A percentile compares a stretch with the other conserved stretches of the same genome.
phyloP scores from a whole-genome alignment of 2,329 filamentous ascomycete genomes.

The Trichoderma brevicompactum region DNA sequence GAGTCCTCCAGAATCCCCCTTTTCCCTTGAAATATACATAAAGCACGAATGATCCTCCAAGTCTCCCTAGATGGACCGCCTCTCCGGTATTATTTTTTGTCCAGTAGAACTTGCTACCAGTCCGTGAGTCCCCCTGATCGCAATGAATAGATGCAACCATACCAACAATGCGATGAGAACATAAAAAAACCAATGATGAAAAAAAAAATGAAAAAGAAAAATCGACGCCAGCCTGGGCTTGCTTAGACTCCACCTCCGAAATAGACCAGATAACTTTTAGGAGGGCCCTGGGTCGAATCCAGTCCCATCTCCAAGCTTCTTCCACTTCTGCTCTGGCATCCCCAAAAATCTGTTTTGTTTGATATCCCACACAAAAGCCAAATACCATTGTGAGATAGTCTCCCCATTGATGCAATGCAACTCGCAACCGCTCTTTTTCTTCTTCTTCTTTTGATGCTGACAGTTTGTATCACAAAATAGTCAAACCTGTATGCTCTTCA shows the following conservation, averaged over 20 bases:
- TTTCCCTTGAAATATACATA: conserved; percentile 29
- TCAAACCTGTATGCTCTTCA: background rate
- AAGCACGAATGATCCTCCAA: conserved; percentile 21
- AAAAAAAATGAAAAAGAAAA: conserved; percentile 28
- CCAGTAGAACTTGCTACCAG: conserved; percentile 12
- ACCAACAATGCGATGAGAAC: conserved; percentile 32
- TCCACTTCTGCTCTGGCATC: background rate
- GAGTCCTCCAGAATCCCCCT: conserved; percentile 9
- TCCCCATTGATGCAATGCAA: background rate
- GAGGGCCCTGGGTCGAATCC: conserved; percentile 41
- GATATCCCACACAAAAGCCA: background rate
- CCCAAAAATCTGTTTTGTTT: background rate
- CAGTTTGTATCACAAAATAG: background rate
- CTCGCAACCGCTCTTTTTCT: background rate
- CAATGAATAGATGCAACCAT: conserved; percentile 30
- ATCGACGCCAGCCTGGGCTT: conserved; percentile 31
- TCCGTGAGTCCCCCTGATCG: conserved; percentile 14
- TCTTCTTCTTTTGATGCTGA: background rate
- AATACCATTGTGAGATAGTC: background rate
- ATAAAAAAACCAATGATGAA: conserved; percentile 18
- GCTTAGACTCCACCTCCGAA: conserved; percentile 32
- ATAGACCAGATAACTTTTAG: conserved; percentile 33
- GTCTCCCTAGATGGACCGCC: conserved; percentile 11
- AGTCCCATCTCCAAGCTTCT: conserved; percentile 35
- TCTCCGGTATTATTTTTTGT: conserved; percentile 25